Evolutionary conservation across 139 green algal species (phyloP), one percentile per base, ranked within the genome.

Genomic region (Ettlia oleoabundans): DNA sequence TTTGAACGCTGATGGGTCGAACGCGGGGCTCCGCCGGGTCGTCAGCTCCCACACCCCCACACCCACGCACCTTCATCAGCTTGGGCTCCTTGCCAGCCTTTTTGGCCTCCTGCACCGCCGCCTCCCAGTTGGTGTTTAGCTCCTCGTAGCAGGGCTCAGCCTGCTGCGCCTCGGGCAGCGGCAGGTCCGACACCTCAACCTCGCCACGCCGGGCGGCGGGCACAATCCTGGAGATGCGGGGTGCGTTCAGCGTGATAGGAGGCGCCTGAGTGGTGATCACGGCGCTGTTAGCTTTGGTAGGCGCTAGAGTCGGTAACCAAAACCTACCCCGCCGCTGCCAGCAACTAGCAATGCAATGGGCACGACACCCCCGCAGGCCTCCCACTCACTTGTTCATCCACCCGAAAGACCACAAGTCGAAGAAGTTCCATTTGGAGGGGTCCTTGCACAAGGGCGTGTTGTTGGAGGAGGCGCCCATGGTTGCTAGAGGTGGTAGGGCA

Each of bases 161-260:
- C 35, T 83, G 75, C 76, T 93, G 89, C 22, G 78, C 40, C 2
- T 42, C 35, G 1, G 87, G 89, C 83, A 93, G 88, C n/a, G 82
- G 85, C 55, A 93, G 85, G 51, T 89, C 87, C 33, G 86, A 71
- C 24, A 88, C 71, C 37, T 67, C 62, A 42, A 92, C 70, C 6
- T 74, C 75, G 28, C 85, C 87, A 10, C 33, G 30, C 24, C 77
- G 62, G 33, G 77, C 63, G 13, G 77, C 61, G 3, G 62, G 62
- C 41, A 82, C 77, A 10, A 82, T 24, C 4, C 77, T 82, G 77
- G 43, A 41, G 32, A 3, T 26, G 21, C 18, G 52, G 19, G 65
- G 2, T 2, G 65, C 47, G 47, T 10, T 10, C 13, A 68, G 62
- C 10, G 26, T 8, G 62, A n/a, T n/a, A 10, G 35, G 19, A 10